Evolutionary conservation across 1,284 basidiomycete species (phyloP).

Genomic region (Naganishia sp.): DNA sequence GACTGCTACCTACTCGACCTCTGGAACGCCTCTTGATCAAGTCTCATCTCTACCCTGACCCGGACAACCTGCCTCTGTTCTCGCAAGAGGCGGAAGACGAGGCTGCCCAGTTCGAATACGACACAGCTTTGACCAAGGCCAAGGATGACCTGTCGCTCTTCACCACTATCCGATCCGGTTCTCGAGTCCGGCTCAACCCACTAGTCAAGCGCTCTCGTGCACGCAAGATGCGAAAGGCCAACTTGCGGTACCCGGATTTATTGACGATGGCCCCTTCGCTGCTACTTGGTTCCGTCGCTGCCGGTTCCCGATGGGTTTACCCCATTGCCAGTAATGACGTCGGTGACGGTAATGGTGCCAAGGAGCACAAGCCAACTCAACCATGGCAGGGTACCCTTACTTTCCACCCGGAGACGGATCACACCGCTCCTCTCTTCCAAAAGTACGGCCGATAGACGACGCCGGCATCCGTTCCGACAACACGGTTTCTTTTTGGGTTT

Average conservation of each 20-base stretch:
- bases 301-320: slow-evolving; percentile 58
- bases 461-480: neutral
- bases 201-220: slow-evolving; percentile 47
- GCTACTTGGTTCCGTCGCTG: slow-evolving; percentile 79
- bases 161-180: slow-evolving; percentile 72
- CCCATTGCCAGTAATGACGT: slow-evolving; percentile 22
- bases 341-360: neutral
- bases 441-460: slow-evolving; percentile 36
- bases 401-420: slow-evolving; percentile 77
- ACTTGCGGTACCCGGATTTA: slow-evolving; percentile 60
- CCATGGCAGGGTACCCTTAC: slow-evolving; percentile 68
- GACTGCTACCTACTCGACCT: slow-evolving; percentile 76
- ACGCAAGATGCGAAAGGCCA: slow-evolving; percentile 56
- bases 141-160: slow-evolving; percentile 83
- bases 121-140: slow-evolving; percentile 63
- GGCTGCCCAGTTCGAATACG: slow-evolving; percentile 61
- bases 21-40: slow-evolving; percentile 70
- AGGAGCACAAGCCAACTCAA: slow-evolving; percentile 40
- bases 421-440: slow-evolving; percentile 50
- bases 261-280: slow-evolving; percentile 87
- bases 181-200: slow-evolving; percentile 66
- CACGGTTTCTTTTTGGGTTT: slow-evolving; percentile 6
- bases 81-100: slow-evolving; percentile 62
- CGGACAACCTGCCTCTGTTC: slow-evolving; percentile 66
- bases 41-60: slow-evolving; percentile 67